phyloP scores from a whole-genome alignment of 1,284 basidiomycete genomes.

The Cutaneotrichosporon spelunceum region DNA sequence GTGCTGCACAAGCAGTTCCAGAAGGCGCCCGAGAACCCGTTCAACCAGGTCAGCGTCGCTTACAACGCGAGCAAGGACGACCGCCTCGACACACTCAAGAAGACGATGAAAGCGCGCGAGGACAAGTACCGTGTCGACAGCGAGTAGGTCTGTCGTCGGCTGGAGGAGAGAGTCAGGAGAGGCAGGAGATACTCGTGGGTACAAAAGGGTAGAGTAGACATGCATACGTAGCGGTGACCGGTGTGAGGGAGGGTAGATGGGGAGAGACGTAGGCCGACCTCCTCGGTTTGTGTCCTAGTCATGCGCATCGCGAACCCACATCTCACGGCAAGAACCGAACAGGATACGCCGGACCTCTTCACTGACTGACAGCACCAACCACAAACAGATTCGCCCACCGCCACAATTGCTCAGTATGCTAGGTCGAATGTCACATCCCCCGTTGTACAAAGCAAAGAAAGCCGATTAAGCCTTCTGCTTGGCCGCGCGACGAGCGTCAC shows the following conservation, averaged over 20 bases:
- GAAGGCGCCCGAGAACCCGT: slow-evolving; percentile 54
- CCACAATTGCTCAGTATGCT: background rate
- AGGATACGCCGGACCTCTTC: background rate
- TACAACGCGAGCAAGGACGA: slow-evolving; percentile 83
- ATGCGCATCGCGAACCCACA: too few relatives aligned
- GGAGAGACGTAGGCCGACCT: too few relatives aligned
- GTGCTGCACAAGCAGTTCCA: slow-evolving; percentile 52
- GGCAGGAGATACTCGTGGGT: background rate
- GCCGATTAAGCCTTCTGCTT: slow-evolving; percentile 5
- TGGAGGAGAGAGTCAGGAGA: background rate
- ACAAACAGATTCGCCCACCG: too few relatives aligned
- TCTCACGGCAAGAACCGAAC: too few relatives aligned
- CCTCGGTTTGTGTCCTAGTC: too few relatives aligned
- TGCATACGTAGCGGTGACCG: too few relatives aligned
- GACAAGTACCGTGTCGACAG: slow-evolving; percentile 44
- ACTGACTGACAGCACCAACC: background rate
- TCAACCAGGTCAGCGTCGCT: slow-evolving; percentile 72
- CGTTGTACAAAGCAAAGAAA: slow-evolving; percentile 9
- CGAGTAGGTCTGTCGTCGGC: slow-evolving; percentile 9
- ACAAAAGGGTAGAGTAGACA: too few relatives aligned
- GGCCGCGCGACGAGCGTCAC: slow-evolving; percentile 9
- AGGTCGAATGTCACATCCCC: slow-evolving; percentile 12
- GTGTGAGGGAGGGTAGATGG: too few relatives aligned
- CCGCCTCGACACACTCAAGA: slow-evolving; percentile 66
- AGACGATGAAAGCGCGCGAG: slow-evolving; percentile 46